Evolutionary conservation across 176 grass and related monocot species (phyloP).

Genomic region (Bolboschoenus planiculmis): DNA sequence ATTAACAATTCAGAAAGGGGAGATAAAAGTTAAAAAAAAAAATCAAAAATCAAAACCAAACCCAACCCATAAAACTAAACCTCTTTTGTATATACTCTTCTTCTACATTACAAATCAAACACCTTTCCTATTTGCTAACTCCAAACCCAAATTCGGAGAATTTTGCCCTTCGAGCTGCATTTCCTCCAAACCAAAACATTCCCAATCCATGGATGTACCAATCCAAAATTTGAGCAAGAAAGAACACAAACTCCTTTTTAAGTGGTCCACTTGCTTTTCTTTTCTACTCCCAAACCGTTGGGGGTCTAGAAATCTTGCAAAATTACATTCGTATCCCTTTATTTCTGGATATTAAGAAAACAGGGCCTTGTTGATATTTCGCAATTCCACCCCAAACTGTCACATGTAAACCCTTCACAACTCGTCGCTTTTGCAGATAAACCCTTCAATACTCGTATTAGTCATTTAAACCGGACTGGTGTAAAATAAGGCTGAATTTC

Average conservation of each 20-base stretch:
- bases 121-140: background rate
- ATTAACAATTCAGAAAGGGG: slow-evolving; percentile 5
- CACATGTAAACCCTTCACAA: no score
- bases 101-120: slow-evolving; percentile 15
- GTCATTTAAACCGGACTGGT: background rate
- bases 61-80: slow-evolving; percentile 12
- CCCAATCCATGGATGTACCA: slow-evolving; percentile 3
- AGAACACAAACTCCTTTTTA: background rate
- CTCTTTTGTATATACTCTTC: slow-evolving; percentile 16
- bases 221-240: slow-evolving; percentile 18
- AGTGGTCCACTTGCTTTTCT: slow-evolving; percentile 3
- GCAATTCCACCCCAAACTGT: background rate
- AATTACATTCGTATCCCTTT: background rate
- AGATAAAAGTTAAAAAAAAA: background rate
- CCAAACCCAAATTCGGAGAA: background rate
- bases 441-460: background rate
- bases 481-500: background rate
- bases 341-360: slow-evolving; percentile 6
- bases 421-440: background rate
- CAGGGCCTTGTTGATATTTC: background rate
- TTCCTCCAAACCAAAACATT: slow-evolving; percentile 18
- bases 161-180: slow-evolving; percentile 14
- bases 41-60: background rate
- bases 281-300: slow-evolving; percentile 8
- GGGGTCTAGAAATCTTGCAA: background rate